Evolutionary conservation across 2,329 filamentous ascomycete genomes (phyloP).

Genomic region (Ophidiomyces ophidiicola): DNA sequence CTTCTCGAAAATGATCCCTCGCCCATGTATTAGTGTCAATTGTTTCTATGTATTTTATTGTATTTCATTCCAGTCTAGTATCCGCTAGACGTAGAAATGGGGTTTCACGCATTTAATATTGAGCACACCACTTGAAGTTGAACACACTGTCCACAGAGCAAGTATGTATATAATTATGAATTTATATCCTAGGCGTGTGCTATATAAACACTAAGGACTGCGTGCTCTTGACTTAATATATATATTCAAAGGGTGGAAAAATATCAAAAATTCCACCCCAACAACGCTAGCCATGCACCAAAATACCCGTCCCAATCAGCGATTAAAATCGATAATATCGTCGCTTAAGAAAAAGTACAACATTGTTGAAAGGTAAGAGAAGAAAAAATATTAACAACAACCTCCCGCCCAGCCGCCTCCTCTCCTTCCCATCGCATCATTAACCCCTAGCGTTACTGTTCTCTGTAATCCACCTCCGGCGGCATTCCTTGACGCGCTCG

Average conservation of each 20-base stretch:
- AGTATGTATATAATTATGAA: no score
- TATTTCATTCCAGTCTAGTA: no score
- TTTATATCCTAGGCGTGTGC: no score
- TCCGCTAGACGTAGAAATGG: no score
- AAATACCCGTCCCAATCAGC: not conserved
- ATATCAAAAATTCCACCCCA: not conserved
- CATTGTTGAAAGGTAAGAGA: not conserved
- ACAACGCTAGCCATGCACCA: not conserved
- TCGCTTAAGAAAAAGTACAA: not conserved
- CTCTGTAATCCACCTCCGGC: slow-evolving; percentile 23
- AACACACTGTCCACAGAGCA: no score
- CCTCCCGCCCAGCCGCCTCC: slow-evolving; percentile 27
- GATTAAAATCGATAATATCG: no score
- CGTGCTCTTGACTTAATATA: not conserved
- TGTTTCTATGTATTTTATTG: no score
- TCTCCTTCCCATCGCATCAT: slow-evolving; percentile 36
- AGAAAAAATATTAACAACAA: slow-evolving; percentile 25
- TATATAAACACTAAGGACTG: no score
- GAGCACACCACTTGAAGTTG: no score
- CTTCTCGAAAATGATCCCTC: not conserved
- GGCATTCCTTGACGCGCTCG: slow-evolving; percentile 24
- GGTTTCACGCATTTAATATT: no score
- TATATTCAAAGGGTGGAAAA: not conserved
- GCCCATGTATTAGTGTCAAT: no score
- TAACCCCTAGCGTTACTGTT: slow-evolving; percentile 36